Evolutionary conservation across 2,329 filamentous ascomycete species (phyloP).

Genomic region (Fusarium oxysporum): DNA sequence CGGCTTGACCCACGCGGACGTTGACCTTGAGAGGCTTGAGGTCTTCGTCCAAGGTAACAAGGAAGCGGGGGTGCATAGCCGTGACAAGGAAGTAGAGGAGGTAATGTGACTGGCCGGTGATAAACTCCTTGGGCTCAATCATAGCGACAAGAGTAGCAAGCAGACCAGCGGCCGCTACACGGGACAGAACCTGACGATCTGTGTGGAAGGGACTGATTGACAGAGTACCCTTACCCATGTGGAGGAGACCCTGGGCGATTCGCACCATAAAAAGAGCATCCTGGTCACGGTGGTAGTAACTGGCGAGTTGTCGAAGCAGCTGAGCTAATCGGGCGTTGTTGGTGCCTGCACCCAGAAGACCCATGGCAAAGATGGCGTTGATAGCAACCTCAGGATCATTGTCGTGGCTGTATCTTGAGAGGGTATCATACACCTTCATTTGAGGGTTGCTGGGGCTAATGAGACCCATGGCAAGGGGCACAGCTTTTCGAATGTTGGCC

Average conservation of each 20-base stretch:
- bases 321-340: conserved; percentile 98
- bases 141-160: conserved; percentile 91
- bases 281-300: conserved; percentile 97
- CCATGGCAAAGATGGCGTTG: conserved; percentile 99
- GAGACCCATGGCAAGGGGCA: conserved; percentile 95
- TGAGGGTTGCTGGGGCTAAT: conserved; percentile 98
- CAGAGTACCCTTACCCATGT: conserved; percentile 99
- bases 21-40: conserved; percentile 95
- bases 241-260: conserved; percentile 94
- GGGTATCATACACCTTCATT: conserved; percentile 99
- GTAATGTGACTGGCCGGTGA: conserved; percentile 79
- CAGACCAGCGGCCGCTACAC: conserved; percentile 88
- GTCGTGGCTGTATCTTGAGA: conserved; percentile 97
- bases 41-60: conserved; percentile 95
- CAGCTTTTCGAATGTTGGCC: conserved; percentile 94
- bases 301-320: conserved; percentile 91
- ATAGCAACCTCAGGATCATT: conserved; percentile 98
- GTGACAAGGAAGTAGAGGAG: conserved; percentile 97
- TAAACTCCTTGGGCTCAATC: conserved; percentile 93
- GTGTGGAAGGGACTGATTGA: conserved; percentile 99
- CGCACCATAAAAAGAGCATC: conserved; percentile 99
- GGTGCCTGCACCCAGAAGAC: conserved; percentile 93
- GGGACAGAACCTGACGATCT: conserved; percentile 93
- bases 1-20: conserved; percentile 95
- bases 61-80: conserved; percentile 95